phyloP scores from a whole-genome alignment of 345 rosid genomes.

The Eucalyptus polybractea region DNA sequence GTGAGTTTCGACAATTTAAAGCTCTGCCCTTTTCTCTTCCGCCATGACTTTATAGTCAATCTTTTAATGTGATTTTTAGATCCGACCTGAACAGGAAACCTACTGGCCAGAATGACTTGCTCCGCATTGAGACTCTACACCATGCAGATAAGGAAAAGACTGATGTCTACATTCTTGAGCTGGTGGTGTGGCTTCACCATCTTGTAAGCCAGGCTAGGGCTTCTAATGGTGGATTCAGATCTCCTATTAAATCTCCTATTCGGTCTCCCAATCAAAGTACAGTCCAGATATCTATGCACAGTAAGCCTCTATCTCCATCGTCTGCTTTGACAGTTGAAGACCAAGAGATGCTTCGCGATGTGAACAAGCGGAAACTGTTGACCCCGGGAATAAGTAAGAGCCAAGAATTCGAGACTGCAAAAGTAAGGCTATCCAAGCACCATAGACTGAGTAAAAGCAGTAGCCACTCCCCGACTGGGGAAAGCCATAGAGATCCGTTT shows the following conservation, averaged over 20 bases:
- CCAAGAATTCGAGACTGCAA: constrained; percentile 77
- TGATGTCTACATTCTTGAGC: constrained; percentile 61
- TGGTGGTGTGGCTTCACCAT: constrained; percentile 89
- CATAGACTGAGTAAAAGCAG: constrained; percentile 90
- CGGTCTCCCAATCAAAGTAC: constrained; percentile 59
- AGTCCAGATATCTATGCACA: constrained; percentile 27
- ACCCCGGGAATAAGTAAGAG: constrained; percentile 93
- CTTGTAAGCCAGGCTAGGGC: constrained; percentile 73
- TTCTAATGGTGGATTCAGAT: constrained; percentile 49
- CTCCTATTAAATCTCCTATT: constrained; percentile 83
- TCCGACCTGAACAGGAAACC: constrained; percentile 63
- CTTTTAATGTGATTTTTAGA: constrained; percentile 7
- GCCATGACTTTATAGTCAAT: not conserved
- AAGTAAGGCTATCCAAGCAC: constrained; percentile 46
- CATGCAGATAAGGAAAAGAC: constrained; percentile 94
- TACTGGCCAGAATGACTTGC: constrained; percentile 61
- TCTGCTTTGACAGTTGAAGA: constrained; percentile 70
- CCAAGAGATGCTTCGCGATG: constrained; percentile 90
- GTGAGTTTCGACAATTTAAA: constrained; percentile 18
- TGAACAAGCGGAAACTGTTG: constrained; percentile 59
- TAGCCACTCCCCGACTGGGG: constrained; percentile 67
- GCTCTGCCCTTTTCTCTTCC: not conserved
- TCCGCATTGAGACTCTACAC: constrained; percentile 87
- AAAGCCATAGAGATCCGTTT: constrained; percentile 47
- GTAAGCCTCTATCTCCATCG: constrained; percentile 19